A percentile compares a stretch with the other conserved stretches of the same genome.
phyloP scores from a whole-genome alignment of 208 protist genomes.

The Tritrichomonas foetus region DNA sequence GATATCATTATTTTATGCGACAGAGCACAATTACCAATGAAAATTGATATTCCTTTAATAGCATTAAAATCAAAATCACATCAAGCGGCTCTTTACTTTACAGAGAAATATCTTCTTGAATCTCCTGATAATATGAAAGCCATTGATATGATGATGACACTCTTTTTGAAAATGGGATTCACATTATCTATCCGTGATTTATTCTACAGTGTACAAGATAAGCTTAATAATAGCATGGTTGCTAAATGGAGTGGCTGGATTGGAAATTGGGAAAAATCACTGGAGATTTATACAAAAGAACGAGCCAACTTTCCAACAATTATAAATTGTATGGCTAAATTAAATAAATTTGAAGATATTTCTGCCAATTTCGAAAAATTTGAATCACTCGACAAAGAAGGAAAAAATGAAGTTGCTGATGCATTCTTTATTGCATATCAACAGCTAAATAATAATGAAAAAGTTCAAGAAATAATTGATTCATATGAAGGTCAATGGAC shows the following conservation, averaged over 20 bases:
- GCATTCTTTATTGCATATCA: not conserved
- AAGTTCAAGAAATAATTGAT: too few relatives aligned
- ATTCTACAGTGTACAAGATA: not conserved
- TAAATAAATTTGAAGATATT: not conserved
- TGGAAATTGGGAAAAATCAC: not conserved
- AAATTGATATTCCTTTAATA: not conserved
- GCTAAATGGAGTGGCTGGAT: not conserved
- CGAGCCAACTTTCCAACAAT: too few relatives aligned
- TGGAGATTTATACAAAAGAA: not conserved
- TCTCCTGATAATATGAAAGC: not conserved
- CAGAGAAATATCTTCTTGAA: not conserved
- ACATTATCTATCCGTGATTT: not conserved
- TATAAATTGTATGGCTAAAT: not conserved
- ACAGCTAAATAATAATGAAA: not conserved
- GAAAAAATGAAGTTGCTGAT: not conserved
- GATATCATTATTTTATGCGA: not conserved
- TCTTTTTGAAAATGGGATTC: not conserved
- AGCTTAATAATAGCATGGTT: not conserved
- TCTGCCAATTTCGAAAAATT: not conserved
- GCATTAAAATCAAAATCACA: not conserved
- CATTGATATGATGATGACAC: not conserved
- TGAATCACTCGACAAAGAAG: not conserved
- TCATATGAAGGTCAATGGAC: too few relatives aligned
- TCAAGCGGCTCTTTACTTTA: not conserved
- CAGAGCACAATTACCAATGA: not conserved